phyloP scores from a whole-genome alignment of 169 alveolate genomes.

The Cystoisospora suis region DNA sequence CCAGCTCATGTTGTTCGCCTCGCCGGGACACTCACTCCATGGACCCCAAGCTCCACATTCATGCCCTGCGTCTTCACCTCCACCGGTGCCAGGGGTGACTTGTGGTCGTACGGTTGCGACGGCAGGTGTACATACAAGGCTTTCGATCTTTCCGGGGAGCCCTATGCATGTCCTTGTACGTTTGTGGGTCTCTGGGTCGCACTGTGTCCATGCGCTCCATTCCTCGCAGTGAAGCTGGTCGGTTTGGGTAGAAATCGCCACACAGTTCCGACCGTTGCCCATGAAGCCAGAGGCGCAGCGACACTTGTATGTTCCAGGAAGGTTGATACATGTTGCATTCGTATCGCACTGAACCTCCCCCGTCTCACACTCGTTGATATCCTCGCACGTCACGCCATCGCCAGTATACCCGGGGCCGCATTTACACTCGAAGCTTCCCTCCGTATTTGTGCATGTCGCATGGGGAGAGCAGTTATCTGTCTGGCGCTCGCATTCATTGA shows the following conservation, averaged over 20 bases:
- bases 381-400: slow-evolving; percentile 55
- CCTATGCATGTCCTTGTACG: slow-evolving; percentile 37
- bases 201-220: slow-evolving; percentile 47
- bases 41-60: slow-evolving; percentile 39
- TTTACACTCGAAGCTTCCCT: slow-evolving; percentile 47
- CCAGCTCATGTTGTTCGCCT: slow-evolving; percentile 34
- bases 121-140: background rate
- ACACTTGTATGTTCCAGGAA: slow-evolving; percentile 65
- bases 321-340: slow-evolving; percentile 60
- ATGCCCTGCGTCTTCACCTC: background rate
- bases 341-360: slow-evolving; percentile 45
- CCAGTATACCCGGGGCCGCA: slow-evolving; percentile 65
- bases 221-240: slow-evolving; percentile 31
- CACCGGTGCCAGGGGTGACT: background rate
- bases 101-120: background rate
- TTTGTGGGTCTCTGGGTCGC: background rate
- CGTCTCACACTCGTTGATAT: slow-evolving; percentile 62
- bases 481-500: slow-evolving; percentile 55
- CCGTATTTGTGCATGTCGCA: slow-evolving; percentile 62
- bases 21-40: slow-evolving; percentile 48
- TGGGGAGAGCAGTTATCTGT: slow-evolving; percentile 63
- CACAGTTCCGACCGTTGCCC: slow-evolving; percentile 61
- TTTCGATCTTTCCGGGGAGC: slow-evolving; percentile 29
- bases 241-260: slow-evolving; percentile 17
- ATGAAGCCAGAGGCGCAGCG: slow-evolving; percentile 56